Base-by-base conservation (phyloP, 2,329 filamentous ascomycete genomes). In the Arthrobotrys conoides region DNA sequence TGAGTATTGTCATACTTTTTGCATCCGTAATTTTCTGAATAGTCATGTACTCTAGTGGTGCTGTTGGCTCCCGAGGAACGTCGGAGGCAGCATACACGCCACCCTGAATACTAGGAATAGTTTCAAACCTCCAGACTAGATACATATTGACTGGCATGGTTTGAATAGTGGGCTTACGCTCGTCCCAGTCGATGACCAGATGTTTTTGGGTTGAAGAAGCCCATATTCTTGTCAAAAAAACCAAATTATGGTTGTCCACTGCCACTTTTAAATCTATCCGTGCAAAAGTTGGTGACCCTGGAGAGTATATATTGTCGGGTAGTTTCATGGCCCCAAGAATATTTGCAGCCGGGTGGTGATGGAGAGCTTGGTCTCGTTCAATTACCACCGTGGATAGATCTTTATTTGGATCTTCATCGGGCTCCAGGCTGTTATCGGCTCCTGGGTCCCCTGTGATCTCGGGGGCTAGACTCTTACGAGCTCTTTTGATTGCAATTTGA, bases 1-100 rank as follows among this genome's bases (percentile, higher is more conserved):
- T 61, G 5, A 70, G 20, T 16, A 61, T 5, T 20, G 41, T 51
- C 9, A 70, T 38, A 3, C 36, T 70, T n/a, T 33, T 49, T 36
- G 18, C 30, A 20, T 30, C 44, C 5, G 27, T 6, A 9, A 61
- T 38, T 20, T 41, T 51, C 16, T 20, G 1, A 22, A 70, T 55
- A 6, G 36, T 70, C 14, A 70, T 61, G 18, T 70, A 61, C 24
- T 49, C 27, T 2, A 70, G 24, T 8, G 51, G 51, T 14, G 38
- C 18, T 2, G 3, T 20, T n/a, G 53, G 41, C 6, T 6, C 20
- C 18, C 3, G 3, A 33, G 66, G 66, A 16, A 59, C n/a, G n/a
- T 20, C 2, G 20, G n/a, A 0, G 30, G 20, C 12, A 1, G 2
- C n/a, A 41, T 22, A 14, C 22, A 9, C 10, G 4, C 24, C 51